These are phyloP conservation scores for Saccharata proteae DNA, from an alignment of 2,329 filamentous ascomycete species.

Conservation along the genomic window DNA sequence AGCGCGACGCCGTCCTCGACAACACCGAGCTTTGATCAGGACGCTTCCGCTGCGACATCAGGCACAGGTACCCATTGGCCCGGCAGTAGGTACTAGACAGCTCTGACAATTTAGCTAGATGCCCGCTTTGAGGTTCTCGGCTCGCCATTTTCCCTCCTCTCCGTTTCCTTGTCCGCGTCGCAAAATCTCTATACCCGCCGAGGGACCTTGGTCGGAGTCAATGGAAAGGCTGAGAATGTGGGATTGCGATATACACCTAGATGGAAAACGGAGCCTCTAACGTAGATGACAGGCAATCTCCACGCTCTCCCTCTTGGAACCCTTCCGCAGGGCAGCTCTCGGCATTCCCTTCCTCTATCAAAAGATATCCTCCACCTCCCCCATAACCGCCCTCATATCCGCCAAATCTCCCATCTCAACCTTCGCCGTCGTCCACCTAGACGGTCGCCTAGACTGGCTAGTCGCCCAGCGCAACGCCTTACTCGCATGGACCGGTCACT, in stretches of 20 bases:
- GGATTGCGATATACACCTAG: neutral
- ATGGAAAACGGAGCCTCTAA: neutral
- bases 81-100: too few relatives aligned
- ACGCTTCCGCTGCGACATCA: conserved; percentile 6
- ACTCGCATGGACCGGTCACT: conserved; percentile 93
- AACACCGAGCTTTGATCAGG: conserved; percentile 25
- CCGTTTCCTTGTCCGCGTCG: conserved; percentile 82
- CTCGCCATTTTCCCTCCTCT: conserved; percentile 83
- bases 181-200: conserved; percentile 86
- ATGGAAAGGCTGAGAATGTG: conserved; percentile 84
- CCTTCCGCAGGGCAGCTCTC: conserved; percentile 64
- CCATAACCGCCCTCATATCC: conserved; percentile 77
- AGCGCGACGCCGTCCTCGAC: conserved; percentile 30
- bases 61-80: conserved; percentile 6
- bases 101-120: conserved; percentile 51
- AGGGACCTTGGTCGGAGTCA: conserved; percentile 80
- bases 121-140: conserved; percentile 91
- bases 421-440: conserved; percentile 76
- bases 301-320: conserved; percentile 75
- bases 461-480: conserved; percentile 76
- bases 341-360: conserved; percentile 95
- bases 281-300: conserved; percentile 58
- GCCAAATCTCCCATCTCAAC: conserved; percentile 79
- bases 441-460: conserved; percentile 94
- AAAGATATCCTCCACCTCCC: conserved; percentile 71